A percentile compares a stretch with the other conserved stretches of the same genome.
These are phyloP conservation scores for Hypocrella siamensis DNA, from an alignment of 2,329 filamentous ascomycete genomes.

Conservation along the genomic window DNA sequence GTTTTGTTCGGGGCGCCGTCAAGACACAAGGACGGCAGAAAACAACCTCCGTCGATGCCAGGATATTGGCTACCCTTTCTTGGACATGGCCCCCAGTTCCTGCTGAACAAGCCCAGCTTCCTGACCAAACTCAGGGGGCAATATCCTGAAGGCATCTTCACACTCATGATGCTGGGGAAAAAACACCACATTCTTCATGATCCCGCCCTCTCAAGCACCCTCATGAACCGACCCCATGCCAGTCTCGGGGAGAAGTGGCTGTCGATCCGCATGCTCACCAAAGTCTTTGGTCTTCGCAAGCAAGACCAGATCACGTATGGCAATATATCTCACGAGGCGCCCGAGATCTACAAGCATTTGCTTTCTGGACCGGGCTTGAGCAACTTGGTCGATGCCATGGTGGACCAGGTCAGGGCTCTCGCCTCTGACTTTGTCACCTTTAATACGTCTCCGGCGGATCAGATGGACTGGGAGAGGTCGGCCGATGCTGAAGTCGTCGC, in stretches of 20 bases:
- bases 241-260: conserved; percentile 10
- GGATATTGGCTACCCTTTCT: conserved; percentile 20
- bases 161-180: conserved; percentile 16
- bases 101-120: conserved; percentile 12
- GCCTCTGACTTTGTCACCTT: conserved; percentile 22
- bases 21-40: conserved; percentile 6
- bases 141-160: conserved; percentile 19
- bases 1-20: conserved; percentile 21
- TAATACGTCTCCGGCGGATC: conserved; percentile 19
- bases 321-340: conserved; percentile 12
- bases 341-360: conserved; percentile 12
- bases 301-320: conserved; percentile 16
- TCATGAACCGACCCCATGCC: conserved; percentile 14
- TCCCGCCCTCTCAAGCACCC: conserved; percentile 12
- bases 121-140: conserved; percentile 14
- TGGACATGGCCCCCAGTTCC: conserved; percentile 18
- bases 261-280: conserved; percentile 11
- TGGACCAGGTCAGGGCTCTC: conserved; percentile 12
- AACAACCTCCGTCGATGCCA: conserved; percentile 10
- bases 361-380: conserved; percentile 11
- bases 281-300: conserved; percentile 17
- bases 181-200: conserved; percentile 18
- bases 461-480: conserved; percentile 21
- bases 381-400: conserved; percentile 7
- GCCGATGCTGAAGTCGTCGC: conserved; percentile 16